phyloP scores from a whole-genome alignment of 2,329 filamentous ascomycete genomes.

The Zalaria obscura region DNA sequence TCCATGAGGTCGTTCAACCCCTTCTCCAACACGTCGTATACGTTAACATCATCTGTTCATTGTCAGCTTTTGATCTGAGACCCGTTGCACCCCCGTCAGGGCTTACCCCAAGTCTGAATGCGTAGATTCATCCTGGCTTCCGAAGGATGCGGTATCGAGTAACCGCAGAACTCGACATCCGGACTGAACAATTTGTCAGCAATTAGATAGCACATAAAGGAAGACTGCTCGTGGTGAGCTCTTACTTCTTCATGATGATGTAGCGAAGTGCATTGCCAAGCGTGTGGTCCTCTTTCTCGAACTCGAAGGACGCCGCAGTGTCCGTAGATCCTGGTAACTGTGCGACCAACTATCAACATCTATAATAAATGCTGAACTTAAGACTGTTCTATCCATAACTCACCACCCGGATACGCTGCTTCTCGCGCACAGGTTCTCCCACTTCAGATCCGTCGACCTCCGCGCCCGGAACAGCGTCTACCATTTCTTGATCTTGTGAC shows the following conservation, averaged over 20 bases:
- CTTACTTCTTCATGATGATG: slow-evolving; percentile 96
- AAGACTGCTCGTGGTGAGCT: too few species aligned
- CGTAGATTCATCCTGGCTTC: slow-evolving; percentile 94
- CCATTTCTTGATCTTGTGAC: slow-evolving; percentile 16
- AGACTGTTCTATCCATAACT: slow-evolving; percentile 7
- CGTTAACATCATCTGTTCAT: slow-evolving; percentile 56
- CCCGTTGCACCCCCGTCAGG: too few species aligned
- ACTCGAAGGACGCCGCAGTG: slow-evolving; percentile 87
- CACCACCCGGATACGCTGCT: slow-evolving; percentile 32
- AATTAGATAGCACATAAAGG: background rate
- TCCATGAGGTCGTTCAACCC: slow-evolving; percentile 79
- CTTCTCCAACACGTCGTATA: slow-evolving; percentile 77
- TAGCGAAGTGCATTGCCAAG: slow-evolving; percentile 87
- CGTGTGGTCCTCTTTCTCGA: slow-evolving; percentile 87
- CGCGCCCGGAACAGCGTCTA: slow-evolving; percentile 25
- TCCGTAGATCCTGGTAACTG: slow-evolving; percentile 74
- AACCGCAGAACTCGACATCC: slow-evolving; percentile 94
- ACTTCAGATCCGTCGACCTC: slow-evolving; percentile 30
- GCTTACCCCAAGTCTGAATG: slow-evolving; percentile 89
- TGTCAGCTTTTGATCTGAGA: too few species aligned
- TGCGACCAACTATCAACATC: background rate
- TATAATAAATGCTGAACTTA: background rate
- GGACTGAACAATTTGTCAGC: slow-evolving; percentile 42
- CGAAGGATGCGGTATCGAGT: slow-evolving; percentile 92
- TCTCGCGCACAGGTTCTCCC: slow-evolving; percentile 20